phyloP scores from a whole-genome alignment of 306 rosid genomes.

The Quercus alba region DNA sequence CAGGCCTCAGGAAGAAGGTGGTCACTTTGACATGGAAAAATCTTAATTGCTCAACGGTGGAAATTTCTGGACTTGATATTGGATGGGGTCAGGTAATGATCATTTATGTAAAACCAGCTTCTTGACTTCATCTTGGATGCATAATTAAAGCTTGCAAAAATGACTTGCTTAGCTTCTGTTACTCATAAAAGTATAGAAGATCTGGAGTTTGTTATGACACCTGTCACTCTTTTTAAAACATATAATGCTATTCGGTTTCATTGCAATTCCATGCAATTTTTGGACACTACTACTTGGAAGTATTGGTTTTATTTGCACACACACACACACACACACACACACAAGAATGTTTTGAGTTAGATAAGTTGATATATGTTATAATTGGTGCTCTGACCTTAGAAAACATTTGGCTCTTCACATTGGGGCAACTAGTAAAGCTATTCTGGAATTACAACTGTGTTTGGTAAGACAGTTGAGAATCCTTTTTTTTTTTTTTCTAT shows the following conservation, averaged over 20 bases:
- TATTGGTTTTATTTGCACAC: background rate
- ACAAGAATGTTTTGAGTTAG: background rate
- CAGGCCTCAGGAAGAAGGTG: conserved; percentile 56
- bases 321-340: background rate
- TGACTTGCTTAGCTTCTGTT: background rate
- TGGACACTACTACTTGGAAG: background rate
- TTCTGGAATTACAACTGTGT: background rate
- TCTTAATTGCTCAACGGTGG: conserved; percentile 63
- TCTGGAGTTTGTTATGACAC: background rate
- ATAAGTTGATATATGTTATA: background rate
- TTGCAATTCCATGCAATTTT: background rate
- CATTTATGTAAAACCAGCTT: background rate
- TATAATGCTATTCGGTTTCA: background rate
- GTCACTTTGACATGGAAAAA: conserved; percentile 68
- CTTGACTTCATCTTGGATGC: conserved; percentile 16
- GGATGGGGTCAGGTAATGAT: conserved; percentile 97
- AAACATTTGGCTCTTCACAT: background rate
- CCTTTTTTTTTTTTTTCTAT: too few species aligned
- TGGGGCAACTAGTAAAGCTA: background rate
- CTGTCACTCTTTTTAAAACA: background rate
- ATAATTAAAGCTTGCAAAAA: conserved; percentile 15
- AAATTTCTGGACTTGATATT: conserved; percentile 89
- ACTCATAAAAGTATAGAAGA: background rate
- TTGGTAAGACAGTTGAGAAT: too few species aligned
- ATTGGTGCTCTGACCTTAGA: background rate